A percentile compares a stretch with the other conserved stretches of the same genome.
These are phyloP conservation scores for Pachysandra terminalis DNA, from an alignment of 164 flowering plant genomes.

Conservation along the genomic window DNA sequence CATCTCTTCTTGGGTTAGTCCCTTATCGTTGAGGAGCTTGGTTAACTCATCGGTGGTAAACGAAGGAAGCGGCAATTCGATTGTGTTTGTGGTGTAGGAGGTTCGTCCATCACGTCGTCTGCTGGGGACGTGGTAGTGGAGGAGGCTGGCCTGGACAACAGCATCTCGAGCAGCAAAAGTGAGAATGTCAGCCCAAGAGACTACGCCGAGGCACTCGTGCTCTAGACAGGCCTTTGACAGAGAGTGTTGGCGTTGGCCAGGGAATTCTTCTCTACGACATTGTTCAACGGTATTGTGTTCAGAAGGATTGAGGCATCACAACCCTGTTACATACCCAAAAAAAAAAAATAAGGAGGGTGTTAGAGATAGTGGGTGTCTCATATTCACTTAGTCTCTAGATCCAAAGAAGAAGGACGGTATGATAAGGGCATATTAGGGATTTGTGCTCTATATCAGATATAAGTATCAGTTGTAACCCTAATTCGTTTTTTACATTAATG, in stretches of 20 bases:
- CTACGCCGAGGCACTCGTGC: slow-evolving; percentile 23
- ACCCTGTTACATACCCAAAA: slow-evolving; percentile 19
- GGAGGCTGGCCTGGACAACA: slow-evolving; percentile 11
- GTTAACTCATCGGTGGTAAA: slow-evolving; percentile 1
- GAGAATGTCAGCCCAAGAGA: slow-evolving; percentile 35
- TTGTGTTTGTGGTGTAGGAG: slow-evolving; percentile 12
- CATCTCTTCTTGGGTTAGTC: slow-evolving; percentile 18
- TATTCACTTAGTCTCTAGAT: no score
- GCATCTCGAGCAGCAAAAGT: slow-evolving; percentile 31
- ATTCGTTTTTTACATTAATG: no score
- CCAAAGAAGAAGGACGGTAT: no score
- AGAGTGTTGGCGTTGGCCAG: slow-evolving; percentile 13
- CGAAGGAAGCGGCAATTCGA: slow-evolving; percentile 15
- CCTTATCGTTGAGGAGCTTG: slow-evolving; percentile 11
- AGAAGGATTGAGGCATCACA: slow-evolving; percentile 35
- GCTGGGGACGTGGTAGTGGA: slow-evolving; percentile 4
- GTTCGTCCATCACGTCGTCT: slow-evolving; percentile 27
- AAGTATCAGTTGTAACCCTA: no score
- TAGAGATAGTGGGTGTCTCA: no score
- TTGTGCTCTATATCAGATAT: no score
- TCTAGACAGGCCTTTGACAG: slow-evolving; percentile 19
- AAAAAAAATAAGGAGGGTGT: background rate
- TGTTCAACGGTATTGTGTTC: slow-evolving; percentile 17
- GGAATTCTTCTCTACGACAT: slow-evolving; percentile 21
- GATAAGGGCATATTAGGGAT: no score